Percentiles rank a stretch among this genome's conserved stretches.
phyloP scores from a whole-genome alignment of 257 asterid genomes.

The Coffea eugenioides region DNA sequence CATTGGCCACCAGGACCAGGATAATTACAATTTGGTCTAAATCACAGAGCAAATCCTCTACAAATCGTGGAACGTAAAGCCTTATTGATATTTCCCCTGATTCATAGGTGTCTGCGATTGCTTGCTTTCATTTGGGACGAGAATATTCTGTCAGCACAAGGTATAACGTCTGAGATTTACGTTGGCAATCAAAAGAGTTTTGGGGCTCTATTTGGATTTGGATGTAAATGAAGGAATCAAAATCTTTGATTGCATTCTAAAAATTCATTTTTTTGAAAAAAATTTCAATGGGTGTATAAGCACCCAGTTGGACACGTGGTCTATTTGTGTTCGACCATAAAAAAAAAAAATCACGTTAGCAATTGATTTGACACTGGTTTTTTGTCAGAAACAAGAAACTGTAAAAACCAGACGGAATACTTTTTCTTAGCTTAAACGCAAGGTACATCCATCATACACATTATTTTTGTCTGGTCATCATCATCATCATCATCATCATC shows the following conservation, averaged over 20 bases:
- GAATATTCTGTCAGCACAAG: conserved; percentile 48
- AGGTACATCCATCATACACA: too few species aligned
- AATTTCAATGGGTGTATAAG: too few species aligned
- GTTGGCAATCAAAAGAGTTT: too few species aligned
- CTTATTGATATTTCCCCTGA: not conserved
- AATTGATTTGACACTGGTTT: not conserved
- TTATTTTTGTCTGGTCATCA: not conserved
- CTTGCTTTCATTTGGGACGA: not conserved
- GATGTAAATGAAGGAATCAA: too few species aligned
- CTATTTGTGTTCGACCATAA: too few species aligned
- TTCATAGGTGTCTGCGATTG: not conserved
- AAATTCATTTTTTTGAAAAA: too few species aligned
- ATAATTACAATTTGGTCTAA: not conserved
- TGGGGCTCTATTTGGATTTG: too few species aligned
- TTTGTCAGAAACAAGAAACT: not conserved
- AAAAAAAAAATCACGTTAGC: too few species aligned
- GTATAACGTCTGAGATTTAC: conserved; percentile 9
- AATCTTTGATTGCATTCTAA: too few species aligned
- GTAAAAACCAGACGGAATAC: not conserved
- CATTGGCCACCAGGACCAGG: not conserved
- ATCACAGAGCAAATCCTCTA: not conserved
- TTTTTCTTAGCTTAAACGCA: not conserved
- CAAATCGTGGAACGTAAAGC: not conserved
- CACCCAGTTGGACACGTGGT: too few species aligned
- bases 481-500: not conserved